Evolutionary conservation across 495 filamentous ascomycete species (phyloP).

Genomic region (Trichocladium uniseriatum): DNA sequence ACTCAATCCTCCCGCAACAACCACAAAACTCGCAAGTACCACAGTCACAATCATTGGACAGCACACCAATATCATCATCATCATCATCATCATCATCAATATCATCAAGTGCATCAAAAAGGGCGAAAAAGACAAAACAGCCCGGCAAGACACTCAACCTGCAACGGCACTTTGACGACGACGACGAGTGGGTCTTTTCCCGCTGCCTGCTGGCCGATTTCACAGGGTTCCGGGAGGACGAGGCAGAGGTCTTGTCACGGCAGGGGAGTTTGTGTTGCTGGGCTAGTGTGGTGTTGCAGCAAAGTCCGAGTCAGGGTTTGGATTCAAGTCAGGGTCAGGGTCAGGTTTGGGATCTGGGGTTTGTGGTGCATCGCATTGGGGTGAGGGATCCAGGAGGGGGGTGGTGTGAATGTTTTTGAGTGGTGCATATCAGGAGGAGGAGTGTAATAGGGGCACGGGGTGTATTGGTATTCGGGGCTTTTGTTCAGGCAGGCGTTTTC

Average conservation of each 20-base stretch:
- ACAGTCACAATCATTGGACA: no score
- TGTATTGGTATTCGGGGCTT: no score
- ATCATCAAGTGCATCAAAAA: not conserved
- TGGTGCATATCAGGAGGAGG: no score
- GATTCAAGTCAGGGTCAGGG: no score
- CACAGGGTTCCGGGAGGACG: constrained; percentile 17
- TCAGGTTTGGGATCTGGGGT: constrained; percentile 8
- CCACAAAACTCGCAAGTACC: not conserved
- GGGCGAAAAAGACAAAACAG: not conserved
- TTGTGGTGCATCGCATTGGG: constrained; percentile 8
- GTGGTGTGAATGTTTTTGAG: constrained; percentile 11
- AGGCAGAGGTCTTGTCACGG: constrained; percentile 15
- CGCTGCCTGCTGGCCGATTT: constrained; percentile 24
- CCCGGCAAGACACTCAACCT: not conserved
- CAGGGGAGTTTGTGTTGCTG: constrained; percentile 22
- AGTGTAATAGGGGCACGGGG: no score
- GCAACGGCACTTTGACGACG: constrained; percentile 21
- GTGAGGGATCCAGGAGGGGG: constrained; percentile 6
- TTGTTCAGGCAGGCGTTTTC: not conserved
- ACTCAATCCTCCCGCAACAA: not conserved
- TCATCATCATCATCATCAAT: not conserved
- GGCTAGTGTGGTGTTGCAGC: constrained; percentile 18
- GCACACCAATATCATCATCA: not conserved
- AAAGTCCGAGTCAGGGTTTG: not conserved
- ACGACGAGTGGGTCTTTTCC: constrained; percentile 23